Evolutionary conservation across 331 rosid genomes (phyloP), one percentile per base, ranked within the genome.

Genomic region (Rhamnella rubrinervis): DNA sequence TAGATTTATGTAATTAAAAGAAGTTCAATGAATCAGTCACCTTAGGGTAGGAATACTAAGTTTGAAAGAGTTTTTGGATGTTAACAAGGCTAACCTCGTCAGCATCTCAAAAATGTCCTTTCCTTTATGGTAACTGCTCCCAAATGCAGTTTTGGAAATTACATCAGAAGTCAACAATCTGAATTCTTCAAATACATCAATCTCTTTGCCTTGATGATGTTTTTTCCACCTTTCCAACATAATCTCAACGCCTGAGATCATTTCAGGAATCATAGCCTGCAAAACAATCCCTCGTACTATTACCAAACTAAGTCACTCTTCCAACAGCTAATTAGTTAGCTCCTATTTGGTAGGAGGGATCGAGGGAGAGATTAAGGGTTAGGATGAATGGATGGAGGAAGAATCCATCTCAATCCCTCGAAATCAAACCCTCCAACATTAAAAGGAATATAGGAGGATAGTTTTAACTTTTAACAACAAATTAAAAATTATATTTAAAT

Each of bases 191-290:
- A 16, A 19, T 16, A 52, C 57, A 6, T 52, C 57, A 52, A 52
- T 52, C 57, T 52, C 57, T 52, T 52, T 15, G 16, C 57, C 57
- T 16, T 16, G 5, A 25, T 16, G 0, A 25, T 57, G 16, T 13
- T 12, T 4, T 21, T 47, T 25, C 81, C 76, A 76, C n/a, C 38
- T 44, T 57, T 62, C 76, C 13, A 70, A 16, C 76, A 76, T 70
- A 9, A 46, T 12, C 67, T 76, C 76, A 12, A n/a, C 67, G 37
- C 81, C 31, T 8, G 19, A 16, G 11, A 76, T 17, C 71, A 76
- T 76, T 0, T 71, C 70, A 16, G 57, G 57, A 16, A 17, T 6
- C 57, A 52, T 52, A 52, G 1, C 57, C 57, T 52, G n/a, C 6
- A 5, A 18, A 52, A 52, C 21, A 6, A 52, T 16, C n/a, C 13